Percentiles rank a stretch among this genome's conserved stretches.
These are phyloP conservation scores for Quercus bicolor DNA, from an alignment of 306 rosid species.

Conservation along the genomic window DNA sequence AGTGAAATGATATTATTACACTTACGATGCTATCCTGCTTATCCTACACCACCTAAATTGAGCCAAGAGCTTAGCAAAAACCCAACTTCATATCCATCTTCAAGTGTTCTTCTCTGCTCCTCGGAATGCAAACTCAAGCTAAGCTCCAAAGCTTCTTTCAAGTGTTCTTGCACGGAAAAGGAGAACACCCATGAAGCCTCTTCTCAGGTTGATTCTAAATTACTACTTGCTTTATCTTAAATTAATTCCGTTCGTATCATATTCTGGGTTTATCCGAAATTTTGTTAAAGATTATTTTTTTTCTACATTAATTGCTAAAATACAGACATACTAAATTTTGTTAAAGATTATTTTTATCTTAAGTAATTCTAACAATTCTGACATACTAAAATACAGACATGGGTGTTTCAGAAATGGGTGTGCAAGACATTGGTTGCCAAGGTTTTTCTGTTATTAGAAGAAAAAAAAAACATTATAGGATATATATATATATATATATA, in stretches of 20 bases:
- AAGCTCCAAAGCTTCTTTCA: slow-evolving; percentile 23
- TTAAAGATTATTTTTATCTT: too few relatives aligned
- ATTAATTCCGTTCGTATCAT: neutral
- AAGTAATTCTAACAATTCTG: too few relatives aligned
- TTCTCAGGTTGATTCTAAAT: slow-evolving; percentile 31
- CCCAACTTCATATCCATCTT: neutral
- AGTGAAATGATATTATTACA: slow-evolving; percentile 36
- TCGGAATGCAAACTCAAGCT: slow-evolving; percentile 6
- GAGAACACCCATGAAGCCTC: slow-evolving; percentile 33
- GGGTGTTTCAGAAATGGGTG: neutral
- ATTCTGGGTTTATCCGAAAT: neutral
- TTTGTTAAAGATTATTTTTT: neutral
- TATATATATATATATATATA: too few relatives aligned
- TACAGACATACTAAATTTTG: too few relatives aligned
- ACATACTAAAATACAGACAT: too few relatives aligned
- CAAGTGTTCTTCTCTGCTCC: slow-evolving; percentile 14
- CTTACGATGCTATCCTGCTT: slow-evolving; percentile 21
- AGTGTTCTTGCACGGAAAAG: slow-evolving; percentile 39
- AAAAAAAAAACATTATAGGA: too few relatives aligned
- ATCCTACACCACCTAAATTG: neutral
- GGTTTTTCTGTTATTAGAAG: too few relatives aligned
- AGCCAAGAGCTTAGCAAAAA: neutral
- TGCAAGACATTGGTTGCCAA: too few relatives aligned
- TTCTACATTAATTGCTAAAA: neutral
- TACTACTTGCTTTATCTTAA: neutral